These are phyloP conservation scores for Colletotrichum costaricense DNA, from an alignment of 2,329 filamentous ascomycete species.

Conservation along the genomic window DNA sequence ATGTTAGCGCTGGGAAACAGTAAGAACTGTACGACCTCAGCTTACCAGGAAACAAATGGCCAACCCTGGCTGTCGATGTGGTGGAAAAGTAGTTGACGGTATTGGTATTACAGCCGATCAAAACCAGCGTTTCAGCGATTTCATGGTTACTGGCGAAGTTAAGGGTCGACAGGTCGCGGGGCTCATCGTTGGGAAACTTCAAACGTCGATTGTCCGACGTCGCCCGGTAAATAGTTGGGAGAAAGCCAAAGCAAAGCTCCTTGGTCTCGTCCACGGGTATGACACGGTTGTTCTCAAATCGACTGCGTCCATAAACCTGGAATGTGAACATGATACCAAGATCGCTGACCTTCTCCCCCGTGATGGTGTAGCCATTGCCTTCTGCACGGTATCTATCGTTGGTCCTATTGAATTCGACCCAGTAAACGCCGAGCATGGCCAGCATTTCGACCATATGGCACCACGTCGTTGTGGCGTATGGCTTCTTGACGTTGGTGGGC, in stretches of 20 bases:
- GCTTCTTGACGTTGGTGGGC: constrained; percentile 58
- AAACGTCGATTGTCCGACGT: constrained; percentile 53
- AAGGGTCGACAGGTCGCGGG: constrained; percentile 55
- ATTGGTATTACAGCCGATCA: constrained; percentile 65
- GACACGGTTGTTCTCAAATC: constrained; percentile 61
- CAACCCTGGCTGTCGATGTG: constrained; percentile 50
- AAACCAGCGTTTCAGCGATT: constrained; percentile 62
- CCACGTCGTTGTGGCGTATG: constrained; percentile 66
- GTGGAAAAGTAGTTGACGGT: constrained; percentile 57
- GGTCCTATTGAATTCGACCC: constrained; percentile 67
- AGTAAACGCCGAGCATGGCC: constrained; percentile 66
- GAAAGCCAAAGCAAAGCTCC: constrained; percentile 65
- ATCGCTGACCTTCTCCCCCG: constrained; percentile 58
- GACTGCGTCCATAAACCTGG: constrained; percentile 59
- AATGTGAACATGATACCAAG: constrained; percentile 67
- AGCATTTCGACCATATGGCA: constrained; percentile 66
- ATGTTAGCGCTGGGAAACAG: not conserved
- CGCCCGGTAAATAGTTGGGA: constrained; percentile 64
- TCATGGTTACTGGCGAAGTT: constrained; percentile 62
- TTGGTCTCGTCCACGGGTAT: constrained; percentile 66
- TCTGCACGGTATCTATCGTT: constrained; percentile 64
- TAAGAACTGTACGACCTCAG: not conserved
- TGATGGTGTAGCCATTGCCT: constrained; percentile 64
- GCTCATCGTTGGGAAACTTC: constrained; percentile 51
- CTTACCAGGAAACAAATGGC: constrained; percentile 63